These are phyloP conservation scores for Staphylotrichum longicolle DNA, from an alignment of 495 filamentous ascomycete genomes.

Conservation along the genomic window DNA sequence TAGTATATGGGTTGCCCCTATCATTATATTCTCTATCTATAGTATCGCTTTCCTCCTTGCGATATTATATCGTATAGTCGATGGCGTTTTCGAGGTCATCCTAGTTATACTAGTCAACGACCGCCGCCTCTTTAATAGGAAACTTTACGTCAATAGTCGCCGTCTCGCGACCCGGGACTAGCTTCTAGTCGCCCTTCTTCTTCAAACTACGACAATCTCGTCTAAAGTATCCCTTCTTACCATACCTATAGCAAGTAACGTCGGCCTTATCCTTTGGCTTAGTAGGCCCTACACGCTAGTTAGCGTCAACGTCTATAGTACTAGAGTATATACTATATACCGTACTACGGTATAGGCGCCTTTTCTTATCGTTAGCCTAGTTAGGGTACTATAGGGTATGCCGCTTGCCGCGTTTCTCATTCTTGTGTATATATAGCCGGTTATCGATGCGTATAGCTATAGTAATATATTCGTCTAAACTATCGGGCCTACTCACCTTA, in stretches of 20 bases:
- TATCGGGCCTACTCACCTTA: neutral
- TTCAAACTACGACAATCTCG: neutral
- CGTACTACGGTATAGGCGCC: neutral
- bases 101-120: too few species aligned
- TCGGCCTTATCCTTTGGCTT: neutral
- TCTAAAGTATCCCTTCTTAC: conserved; percentile 8
- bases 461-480: neutral
- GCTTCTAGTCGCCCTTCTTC: neutral
- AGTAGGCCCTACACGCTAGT: neutral
- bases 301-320: neutral
- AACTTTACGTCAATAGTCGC: too few species aligned
- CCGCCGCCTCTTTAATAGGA: too few species aligned
- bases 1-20: neutral
- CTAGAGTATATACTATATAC: neutral
- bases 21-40: neutral
- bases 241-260: neutral
- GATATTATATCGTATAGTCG: too few species aligned
- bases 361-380: neutral
- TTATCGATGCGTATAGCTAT: conserved; percentile 1
- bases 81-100: too few species aligned
- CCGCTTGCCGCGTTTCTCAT: neutral
- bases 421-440: neutral
- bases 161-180: too few species aligned
- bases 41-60: too few species aligned
- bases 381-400: too few species aligned